phyloP scores from a whole-genome alignment of 805 yeast species.

The Lipomyces mesembrius region DNA sequence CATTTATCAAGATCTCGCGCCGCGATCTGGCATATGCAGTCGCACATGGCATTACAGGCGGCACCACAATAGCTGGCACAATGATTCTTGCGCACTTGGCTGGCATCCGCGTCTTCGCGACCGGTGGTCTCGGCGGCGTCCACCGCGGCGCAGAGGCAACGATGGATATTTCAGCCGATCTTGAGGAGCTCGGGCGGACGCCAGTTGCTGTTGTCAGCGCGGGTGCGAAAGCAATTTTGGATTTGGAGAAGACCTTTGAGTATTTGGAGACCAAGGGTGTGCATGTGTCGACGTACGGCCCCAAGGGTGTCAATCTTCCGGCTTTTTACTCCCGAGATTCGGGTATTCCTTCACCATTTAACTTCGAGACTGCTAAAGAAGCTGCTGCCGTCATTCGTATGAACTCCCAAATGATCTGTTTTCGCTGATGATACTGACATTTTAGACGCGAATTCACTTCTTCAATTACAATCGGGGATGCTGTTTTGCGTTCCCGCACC shows the following conservation, averaged over 20 bases:
- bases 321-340: constrained; percentile 83
- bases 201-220: constrained; percentile 91
- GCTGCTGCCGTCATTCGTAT: constrained; percentile 67
- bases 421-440: background rate
- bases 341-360: constrained; percentile 71
- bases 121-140: constrained; percentile 94
- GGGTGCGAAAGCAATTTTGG: constrained; percentile 87
- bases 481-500: constrained; percentile 88
- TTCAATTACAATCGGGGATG: constrained; percentile 67
- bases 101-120: constrained; percentile 83
- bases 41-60: constrained; percentile 64
- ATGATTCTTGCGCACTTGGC: constrained; percentile 78
- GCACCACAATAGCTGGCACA: constrained; percentile 88
- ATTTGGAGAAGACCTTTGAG: constrained; percentile 79
- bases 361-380: constrained; percentile 55
- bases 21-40: constrained; percentile 65
- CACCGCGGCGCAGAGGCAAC: constrained; percentile 76
- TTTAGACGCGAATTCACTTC: constrained; percentile 48
- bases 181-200: constrained; percentile 80
- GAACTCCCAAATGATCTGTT: constrained; percentile 14
- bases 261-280: constrained; percentile 91
- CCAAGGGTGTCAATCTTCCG: constrained; percentile 62
- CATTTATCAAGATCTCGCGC: constrained; percentile 66
- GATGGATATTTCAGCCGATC: constrained; percentile 84
- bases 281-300: constrained; percentile 71